phyloP scores from a whole-genome alignment of 306 rosid genomes.

The Lathyrus aphaca region DNA sequence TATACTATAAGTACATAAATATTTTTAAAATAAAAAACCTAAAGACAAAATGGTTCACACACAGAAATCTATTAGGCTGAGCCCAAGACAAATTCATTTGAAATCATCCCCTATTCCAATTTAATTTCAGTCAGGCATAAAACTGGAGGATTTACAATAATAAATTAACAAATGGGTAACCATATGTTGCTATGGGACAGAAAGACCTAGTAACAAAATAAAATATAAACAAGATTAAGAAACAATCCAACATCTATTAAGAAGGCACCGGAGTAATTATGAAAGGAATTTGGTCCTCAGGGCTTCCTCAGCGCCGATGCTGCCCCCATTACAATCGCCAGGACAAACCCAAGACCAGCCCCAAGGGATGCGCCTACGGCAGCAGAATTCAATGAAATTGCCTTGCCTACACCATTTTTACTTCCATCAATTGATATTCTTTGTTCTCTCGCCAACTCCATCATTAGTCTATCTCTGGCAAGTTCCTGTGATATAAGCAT shows the following conservation, averaged over 20 bases:
- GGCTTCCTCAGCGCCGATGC: slow-evolving; percentile 99
- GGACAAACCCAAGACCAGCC: slow-evolving; percentile 84
- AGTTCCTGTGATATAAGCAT: slow-evolving; percentile 60
- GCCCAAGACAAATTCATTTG: not conserved
- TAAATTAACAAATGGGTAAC: slow-evolving; percentile 24
- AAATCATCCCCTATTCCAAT: not conserved
- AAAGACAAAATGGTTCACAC: no score
- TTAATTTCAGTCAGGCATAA: slow-evolving; percentile 6
- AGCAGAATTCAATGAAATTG: slow-evolving; percentile 68
- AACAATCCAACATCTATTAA: slow-evolving; percentile 20
- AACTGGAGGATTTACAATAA: slow-evolving; percentile 32
- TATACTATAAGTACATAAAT: no score
- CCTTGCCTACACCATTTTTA: slow-evolving; percentile 60
- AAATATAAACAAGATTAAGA: slow-evolving; percentile 4
- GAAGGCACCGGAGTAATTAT: slow-evolving; percentile 22
- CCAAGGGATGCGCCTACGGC: slow-evolving; percentile 94
- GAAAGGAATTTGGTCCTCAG: slow-evolving; percentile 40
- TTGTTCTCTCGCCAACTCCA: slow-evolving; percentile 76
- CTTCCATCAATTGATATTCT: slow-evolving; percentile 49
- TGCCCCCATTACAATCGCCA: slow-evolving; percentile 97
- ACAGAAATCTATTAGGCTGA: not conserved
- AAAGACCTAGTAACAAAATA: slow-evolving; percentile 31
- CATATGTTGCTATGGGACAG: not conserved
- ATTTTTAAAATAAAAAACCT: no score
- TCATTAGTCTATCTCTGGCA: slow-evolving; percentile 68